Evolutionary conservation across 2,329 filamentous ascomycete species (phyloP).

Genomic region (Aspergillus pseudoterreus): DNA sequence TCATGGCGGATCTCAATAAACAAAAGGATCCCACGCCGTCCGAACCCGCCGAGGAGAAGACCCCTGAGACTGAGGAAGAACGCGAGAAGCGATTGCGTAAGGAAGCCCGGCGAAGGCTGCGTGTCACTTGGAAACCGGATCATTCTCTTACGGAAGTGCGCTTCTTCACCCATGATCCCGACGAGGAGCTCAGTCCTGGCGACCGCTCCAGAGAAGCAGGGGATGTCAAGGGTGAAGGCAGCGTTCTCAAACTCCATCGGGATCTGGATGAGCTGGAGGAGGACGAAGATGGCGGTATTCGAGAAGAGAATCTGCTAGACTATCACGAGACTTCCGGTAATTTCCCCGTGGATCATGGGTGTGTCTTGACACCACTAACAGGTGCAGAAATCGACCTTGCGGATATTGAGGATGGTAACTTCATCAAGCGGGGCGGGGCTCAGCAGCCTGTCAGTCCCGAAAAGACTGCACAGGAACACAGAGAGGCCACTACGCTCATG

Average conservation of each 20-base stretch:
- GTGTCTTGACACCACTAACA: slow-evolving; percentile 6
- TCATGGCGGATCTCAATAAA: slow-evolving; percentile 51
- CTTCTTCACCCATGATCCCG: slow-evolving; percentile 60
- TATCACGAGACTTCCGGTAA: slow-evolving; percentile 34
- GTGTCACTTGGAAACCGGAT: slow-evolving; percentile 59
- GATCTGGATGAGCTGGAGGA: slow-evolving; percentile 57
- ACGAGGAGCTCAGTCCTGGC: slow-evolving; percentile 58
- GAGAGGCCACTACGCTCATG: slow-evolving; percentile 47
- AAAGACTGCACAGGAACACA: slow-evolving; percentile 42
- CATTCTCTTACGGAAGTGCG: slow-evolving; percentile 54
- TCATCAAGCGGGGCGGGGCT: slow-evolving; percentile 41
- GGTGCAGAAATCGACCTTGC: slow-evolving; percentile 38
- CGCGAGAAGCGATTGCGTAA: slow-evolving; percentile 58
- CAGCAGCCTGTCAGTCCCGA: slow-evolving; percentile 38
- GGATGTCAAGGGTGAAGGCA: slow-evolving; percentile 57
- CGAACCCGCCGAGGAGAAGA: slow-evolving; percentile 50
- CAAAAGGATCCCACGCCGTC: slow-evolving; percentile 52
- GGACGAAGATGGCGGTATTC: slow-evolving; percentile 52
- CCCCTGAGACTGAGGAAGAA: slow-evolving; percentile 59
- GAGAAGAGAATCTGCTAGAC: slow-evolving; percentile 38
- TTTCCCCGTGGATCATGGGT: slow-evolving; percentile 3
- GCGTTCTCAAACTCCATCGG: slow-evolving; percentile 49
- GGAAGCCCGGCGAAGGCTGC: slow-evolving; percentile 57
- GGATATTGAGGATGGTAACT: slow-evolving; percentile 33
- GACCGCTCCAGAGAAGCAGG: slow-evolving; percentile 57